Evolutionary conservation across 805 yeast genomes (phyloP).

Genomic region (Priceomyces melissophilus): DNA sequence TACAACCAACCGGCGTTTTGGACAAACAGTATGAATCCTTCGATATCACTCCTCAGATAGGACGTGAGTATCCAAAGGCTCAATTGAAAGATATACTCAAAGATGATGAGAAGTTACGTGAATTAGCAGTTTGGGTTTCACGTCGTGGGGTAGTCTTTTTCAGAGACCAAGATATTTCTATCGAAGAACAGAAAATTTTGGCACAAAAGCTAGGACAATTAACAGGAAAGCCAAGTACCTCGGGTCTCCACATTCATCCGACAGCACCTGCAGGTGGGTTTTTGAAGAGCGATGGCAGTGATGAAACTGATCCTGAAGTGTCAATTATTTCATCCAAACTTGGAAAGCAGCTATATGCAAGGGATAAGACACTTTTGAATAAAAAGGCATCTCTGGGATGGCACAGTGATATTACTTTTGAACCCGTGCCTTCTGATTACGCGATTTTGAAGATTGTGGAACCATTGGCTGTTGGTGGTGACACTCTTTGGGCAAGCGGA

Average conservation of each 20-base stretch:
- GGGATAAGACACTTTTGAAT: neutral
- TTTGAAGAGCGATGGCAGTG: conserved; percentile 5
- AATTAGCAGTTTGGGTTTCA: conserved; percentile 7
- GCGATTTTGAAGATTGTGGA: conserved; percentile 53
- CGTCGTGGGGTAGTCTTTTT: conserved; percentile 9
- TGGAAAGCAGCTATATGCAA: conserved; percentile 4
- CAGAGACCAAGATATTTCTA: conserved; percentile 7
- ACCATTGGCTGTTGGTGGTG: conserved; percentile 50
- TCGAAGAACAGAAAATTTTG: conserved; percentile 6
- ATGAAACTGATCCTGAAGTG: conserved; percentile 7
- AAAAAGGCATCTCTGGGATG: conserved; percentile 17
- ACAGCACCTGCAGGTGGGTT: conserved; percentile 10
- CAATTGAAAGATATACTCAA: conserved; percentile 7
- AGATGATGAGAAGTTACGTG: conserved; percentile 6
- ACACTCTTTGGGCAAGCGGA: conserved; percentile 52
- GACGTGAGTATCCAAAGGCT: conserved; percentile 7
- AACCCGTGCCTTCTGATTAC: conserved; percentile 53
- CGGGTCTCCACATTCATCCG: conserved; percentile 9
- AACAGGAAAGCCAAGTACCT: conserved; percentile 7
- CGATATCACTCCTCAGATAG: conserved; percentile 8
- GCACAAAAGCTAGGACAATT: conserved; percentile 6
- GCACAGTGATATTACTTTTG: conserved; percentile 58
- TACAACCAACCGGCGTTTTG: conserved; percentile 7
- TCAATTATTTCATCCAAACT: conserved; percentile 7
- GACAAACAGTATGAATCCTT: conserved; percentile 5